phyloP scores from a whole-genome alignment of 441 rosid species.

The Adansonia madagascariensis region DNA sequence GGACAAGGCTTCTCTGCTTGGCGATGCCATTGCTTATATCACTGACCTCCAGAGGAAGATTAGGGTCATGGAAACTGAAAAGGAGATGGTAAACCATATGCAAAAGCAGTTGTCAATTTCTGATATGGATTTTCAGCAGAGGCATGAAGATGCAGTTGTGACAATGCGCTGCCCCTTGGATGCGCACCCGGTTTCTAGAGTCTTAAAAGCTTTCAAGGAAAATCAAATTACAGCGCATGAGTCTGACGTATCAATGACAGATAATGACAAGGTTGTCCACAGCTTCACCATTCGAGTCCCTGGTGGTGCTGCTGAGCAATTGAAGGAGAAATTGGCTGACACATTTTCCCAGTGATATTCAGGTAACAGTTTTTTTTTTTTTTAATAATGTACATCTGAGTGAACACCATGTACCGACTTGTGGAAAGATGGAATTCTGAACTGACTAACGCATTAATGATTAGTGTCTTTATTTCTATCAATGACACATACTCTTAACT shows the following conservation, averaged over 20 bases:
- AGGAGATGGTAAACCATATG: constrained; percentile 50
- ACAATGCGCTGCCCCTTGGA: constrained; percentile 73
- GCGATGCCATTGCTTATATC: constrained; percentile 64
- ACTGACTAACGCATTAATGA: constrained; percentile 17
- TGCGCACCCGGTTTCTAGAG: constrained; percentile 64
- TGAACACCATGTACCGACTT: background rate
- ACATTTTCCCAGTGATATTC: constrained; percentile 51
- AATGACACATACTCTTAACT: constrained; percentile 14
- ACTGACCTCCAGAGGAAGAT: constrained; percentile 67
- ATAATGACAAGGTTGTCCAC: constrained; percentile 64
- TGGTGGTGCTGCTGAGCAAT: constrained; percentile 69
- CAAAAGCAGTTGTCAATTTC: constrained; percentile 45
- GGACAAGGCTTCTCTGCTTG: constrained; percentile 77
- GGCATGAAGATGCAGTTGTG: constrained; percentile 76
- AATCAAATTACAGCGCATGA: constrained; percentile 64
- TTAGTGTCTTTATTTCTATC: constrained; percentile 13
- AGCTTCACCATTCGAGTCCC: constrained; percentile 67
- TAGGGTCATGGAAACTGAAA: constrained; percentile 70
- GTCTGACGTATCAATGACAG: constrained; percentile 55
- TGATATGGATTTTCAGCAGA: constrained; percentile 67
- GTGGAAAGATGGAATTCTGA: background rate
- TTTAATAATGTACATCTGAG: constrained; percentile 8
- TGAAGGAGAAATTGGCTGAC: constrained; percentile 76
- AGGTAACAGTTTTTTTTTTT: constrained; percentile 18
- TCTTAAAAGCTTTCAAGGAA: constrained; percentile 62